Evolutionary conservation across 1,284 basidiomycete genomes (phyloP).

Genomic region (Lentinus polychrous): DNA sequence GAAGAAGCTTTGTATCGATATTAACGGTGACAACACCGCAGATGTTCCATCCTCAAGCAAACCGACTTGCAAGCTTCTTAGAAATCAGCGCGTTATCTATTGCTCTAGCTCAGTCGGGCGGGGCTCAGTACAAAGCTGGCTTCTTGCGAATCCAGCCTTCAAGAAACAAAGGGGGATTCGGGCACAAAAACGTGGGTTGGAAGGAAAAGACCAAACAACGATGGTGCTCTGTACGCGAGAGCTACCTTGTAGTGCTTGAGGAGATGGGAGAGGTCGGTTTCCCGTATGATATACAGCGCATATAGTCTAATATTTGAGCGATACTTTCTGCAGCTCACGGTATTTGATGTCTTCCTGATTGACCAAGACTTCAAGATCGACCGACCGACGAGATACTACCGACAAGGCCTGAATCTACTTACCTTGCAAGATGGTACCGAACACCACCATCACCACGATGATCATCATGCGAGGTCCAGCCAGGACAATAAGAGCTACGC

Average conservation of each 20-base stretch:
- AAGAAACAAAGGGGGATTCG: slow-evolving; percentile 47
- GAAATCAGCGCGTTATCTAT: slow-evolving; percentile 91
- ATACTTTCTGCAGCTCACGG: slow-evolving; percentile 42
- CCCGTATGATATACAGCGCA: slow-evolving; percentile 11
- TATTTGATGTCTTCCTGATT: slow-evolving; percentile 94
- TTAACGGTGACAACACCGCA: slow-evolving; percentile 25
- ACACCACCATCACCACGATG: slow-evolving; percentile 15
- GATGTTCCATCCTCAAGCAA: slow-evolving; percentile 97
- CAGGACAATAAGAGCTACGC: slow-evolving; percentile 20
- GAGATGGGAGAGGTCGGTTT: slow-evolving; percentile 76
- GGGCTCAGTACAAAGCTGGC: slow-evolving; percentile 86
- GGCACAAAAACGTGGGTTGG: slow-evolving; percentile 56
- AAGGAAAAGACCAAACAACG: slow-evolving; percentile 65
- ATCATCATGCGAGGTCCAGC: slow-evolving; percentile 12
- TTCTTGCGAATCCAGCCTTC: slow-evolving; percentile 58
- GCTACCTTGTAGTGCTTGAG: slow-evolving; percentile 83
- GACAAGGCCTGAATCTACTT: slow-evolving; percentile 67
- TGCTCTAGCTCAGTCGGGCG: slow-evolving; percentile 77
- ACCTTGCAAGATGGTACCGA: slow-evolving; percentile 22
- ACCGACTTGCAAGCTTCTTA: slow-evolving; percentile 90
- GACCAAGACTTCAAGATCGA: slow-evolving; percentile 89
- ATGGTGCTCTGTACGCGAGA: slow-evolving; percentile 94
- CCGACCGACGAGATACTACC: slow-evolving; percentile 68
- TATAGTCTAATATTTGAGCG: neutral
- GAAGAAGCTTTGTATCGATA: neutral